phyloP scores from a whole-genome alignment of 2,329 filamentous ascomycete genomes.

The Ambrosiella xylebori region DNA sequence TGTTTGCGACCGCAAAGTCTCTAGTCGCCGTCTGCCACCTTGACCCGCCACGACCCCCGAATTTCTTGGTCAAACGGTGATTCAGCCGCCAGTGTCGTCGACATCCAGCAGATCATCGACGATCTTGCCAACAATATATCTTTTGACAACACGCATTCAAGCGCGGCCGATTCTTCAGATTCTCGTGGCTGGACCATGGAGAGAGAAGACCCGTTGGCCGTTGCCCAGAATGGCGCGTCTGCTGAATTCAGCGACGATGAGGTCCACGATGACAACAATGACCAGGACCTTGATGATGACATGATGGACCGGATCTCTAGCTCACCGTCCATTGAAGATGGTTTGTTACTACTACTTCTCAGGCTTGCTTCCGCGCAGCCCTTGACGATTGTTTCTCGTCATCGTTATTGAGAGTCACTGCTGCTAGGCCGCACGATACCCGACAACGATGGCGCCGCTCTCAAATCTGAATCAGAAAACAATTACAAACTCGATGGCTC shows the following conservation, averaged over 20 bases:
- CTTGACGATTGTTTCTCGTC: not conserved
- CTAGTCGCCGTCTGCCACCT: conserved; percentile 1
- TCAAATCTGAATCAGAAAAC: not conserved
- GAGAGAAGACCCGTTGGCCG: conserved; percentile 40
- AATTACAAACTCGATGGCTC: not conserved
- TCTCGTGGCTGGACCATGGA: conserved; percentile 23
- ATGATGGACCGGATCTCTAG: conserved; percentile 98
- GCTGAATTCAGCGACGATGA: conserved; percentile 22
- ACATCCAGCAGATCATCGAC: conserved; percentile 7
- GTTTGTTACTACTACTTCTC: conserved; percentile 44
- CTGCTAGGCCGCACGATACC: not conserved
- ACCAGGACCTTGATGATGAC: conserved; percentile 70
- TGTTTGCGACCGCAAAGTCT: conserved; percentile 7
- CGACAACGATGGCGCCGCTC: not conserved
- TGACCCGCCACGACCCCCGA: conserved; percentile 9
- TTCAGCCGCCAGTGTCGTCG: conserved; percentile 12
- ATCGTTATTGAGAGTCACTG: not conserved
- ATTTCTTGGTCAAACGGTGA: conserved; percentile 14
- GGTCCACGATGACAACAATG: conserved; percentile 49
- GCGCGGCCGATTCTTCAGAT: conserved; percentile 32
- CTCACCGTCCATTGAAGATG: conserved; percentile 97
- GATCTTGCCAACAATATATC: conserved; percentile 13
- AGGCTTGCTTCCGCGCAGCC: not conserved
- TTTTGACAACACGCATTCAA: conserved; percentile 25
- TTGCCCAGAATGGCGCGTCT: conserved; percentile 39